Base-by-base conservation (phyloP, 2,329 filamentous ascomycete genomes). In the Tricladium varicosporioides region DNA sequence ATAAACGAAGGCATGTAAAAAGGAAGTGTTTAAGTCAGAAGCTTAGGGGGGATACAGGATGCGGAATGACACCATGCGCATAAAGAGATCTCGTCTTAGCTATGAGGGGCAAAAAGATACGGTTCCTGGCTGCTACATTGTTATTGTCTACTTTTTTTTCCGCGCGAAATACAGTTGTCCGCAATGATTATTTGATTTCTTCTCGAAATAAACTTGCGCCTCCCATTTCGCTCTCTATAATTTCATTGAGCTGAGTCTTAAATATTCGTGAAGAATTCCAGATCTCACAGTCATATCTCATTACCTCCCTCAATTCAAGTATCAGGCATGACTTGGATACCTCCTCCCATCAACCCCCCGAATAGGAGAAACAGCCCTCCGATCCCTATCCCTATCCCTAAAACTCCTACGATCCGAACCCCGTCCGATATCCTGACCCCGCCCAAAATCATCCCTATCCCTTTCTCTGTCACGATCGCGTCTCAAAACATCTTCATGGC, bases 261-360 rank as follows among this genome's bases (percentile, higher is more conserved):
- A 3, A 10, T 40, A 40, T 40, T 40, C 36, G 36, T 40, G 11
- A n/a, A 11, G n/a, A 40, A 40, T 13, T 40, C 36, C 7, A 27
- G 22, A 27, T 27, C 22, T 27, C 22, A 27, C 22, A 27, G 36
- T 40, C 36, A 10, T 40, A 40, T n/a, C 10, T 40, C n/a, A 40
- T 13, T 40, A n/a, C 36, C 36, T 5, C 4, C 36, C 36, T 10
- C 36, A 11, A 40, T 40, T 40, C 36, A 27, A 27, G 22, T 10
- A 40, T 40, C 16, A 53, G 22, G 43, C 19, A 53, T 57, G 55
- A 47, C 46, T 51, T n/a, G 67, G 63, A 58, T 69, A 69, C 50
- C 61, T 64, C 56, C 68, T 65, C 50, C 67, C 67, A 61, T 68
- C 65, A 5, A 66, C 67, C 2, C 66, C 67, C 36, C 65, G 60